phyloP scores from a whole-genome alignment of 75 land plant species.

The Picea sitchensis region DNA sequence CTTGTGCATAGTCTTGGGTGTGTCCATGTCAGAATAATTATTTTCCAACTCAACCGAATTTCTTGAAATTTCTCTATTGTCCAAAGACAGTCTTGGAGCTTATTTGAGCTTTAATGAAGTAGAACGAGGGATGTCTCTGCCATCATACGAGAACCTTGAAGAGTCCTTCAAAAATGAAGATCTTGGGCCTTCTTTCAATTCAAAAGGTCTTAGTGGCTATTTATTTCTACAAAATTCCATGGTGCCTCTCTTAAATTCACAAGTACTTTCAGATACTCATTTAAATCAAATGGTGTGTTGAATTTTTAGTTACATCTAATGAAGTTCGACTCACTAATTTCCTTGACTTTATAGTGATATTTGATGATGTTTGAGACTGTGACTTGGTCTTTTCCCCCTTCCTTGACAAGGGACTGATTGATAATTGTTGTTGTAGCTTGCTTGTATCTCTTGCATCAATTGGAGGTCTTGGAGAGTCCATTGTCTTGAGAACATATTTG shows the following conservation, averaged over 20 bases:
- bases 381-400: not conserved
- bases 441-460: not conserved
- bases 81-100: slow-evolving; percentile 63
- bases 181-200: slow-evolving; percentile 27
- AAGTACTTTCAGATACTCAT: slow-evolving; percentile 48
- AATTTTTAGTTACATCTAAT: slow-evolving; percentile 6
- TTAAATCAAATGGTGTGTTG: slow-evolving; percentile 21
- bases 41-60: not conserved
- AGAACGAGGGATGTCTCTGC: slow-evolving; percentile 31
- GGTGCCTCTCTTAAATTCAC: slow-evolving; percentile 42
- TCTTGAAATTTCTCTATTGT: slow-evolving; percentile 36
- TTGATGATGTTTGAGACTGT: not conserved
- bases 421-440: slow-evolving; percentile 8
- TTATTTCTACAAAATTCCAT: slow-evolving; percentile 28
- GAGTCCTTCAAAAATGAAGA: slow-evolving; percentile 26
- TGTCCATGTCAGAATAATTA: not conserved
- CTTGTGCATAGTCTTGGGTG: not conserved
- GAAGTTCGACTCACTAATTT: slow-evolving; percentile 8
- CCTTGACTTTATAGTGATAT: slow-evolving; percentile 14
- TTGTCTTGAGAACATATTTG: slow-evolving; percentile 26
- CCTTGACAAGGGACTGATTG: slow-evolving; percentile 14
- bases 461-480: slow-evolving; percentile 52
- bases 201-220: slow-evolving; percentile 24
- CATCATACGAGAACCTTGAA: slow-evolving; percentile 62
- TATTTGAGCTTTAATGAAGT: slow-evolving; percentile 38